A percentile compares a stretch with the other conserved stretches of the same genome.
These are phyloP conservation scores for Fusarium avenaceum DNA, from an alignment of 2,329 filamentous ascomycete genomes.

Conservation along the genomic window DNA sequence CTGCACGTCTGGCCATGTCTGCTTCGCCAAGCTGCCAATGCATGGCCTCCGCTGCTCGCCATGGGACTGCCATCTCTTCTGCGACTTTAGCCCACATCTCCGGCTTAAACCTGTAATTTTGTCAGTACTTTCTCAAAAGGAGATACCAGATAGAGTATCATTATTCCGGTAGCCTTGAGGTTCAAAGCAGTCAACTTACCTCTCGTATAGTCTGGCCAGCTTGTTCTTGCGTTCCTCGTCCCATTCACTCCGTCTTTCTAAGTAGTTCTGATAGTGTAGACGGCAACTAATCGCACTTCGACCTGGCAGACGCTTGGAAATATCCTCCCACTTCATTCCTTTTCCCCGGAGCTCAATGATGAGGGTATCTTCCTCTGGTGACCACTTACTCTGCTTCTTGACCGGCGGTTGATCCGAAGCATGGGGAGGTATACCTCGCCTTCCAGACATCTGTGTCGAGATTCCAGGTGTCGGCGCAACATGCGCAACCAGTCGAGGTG, in stretches of 20 bases:
- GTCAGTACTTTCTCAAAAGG: conserved; percentile 35
- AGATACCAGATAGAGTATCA: neutral
- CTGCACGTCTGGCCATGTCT: conserved; percentile 94
- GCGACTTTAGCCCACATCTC: conserved; percentile 99
- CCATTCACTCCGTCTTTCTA: conserved; percentile 93
- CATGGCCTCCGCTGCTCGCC: conserved; percentile 97
- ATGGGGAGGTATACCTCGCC: conserved; percentile 60
- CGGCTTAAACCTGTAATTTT: conserved; percentile 81
- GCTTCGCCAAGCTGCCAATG: conserved; percentile 96
- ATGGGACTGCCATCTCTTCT: conserved; percentile 94
- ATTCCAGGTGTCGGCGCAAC: conserved; percentile 49
- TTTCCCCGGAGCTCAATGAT: conserved; percentile 92
- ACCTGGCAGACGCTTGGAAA: conserved; percentile 89
- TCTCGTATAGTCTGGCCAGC: conserved; percentile 92
- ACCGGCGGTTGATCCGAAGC: conserved; percentile 77
- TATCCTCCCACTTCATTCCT: conserved; percentile 99
- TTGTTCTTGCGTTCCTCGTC: conserved; percentile 98
- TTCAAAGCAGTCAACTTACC: conserved; percentile 66
- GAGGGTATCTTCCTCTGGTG: conserved; percentile 88
- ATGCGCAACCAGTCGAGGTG: conserved; percentile 46
- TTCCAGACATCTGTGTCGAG: conserved; percentile 51
- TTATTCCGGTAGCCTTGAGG: neutral
- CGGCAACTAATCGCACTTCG: conserved; percentile 95
- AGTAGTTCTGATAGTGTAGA: conserved; percentile 96
- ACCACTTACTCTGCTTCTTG: conserved; percentile 98